A percentile compares a stretch with the other conserved stretches of the same genome.
These are phyloP conservation scores for Mimosa bimucronata DNA, from an alignment of 306 rosid species.

Conservation along the genomic window DNA sequence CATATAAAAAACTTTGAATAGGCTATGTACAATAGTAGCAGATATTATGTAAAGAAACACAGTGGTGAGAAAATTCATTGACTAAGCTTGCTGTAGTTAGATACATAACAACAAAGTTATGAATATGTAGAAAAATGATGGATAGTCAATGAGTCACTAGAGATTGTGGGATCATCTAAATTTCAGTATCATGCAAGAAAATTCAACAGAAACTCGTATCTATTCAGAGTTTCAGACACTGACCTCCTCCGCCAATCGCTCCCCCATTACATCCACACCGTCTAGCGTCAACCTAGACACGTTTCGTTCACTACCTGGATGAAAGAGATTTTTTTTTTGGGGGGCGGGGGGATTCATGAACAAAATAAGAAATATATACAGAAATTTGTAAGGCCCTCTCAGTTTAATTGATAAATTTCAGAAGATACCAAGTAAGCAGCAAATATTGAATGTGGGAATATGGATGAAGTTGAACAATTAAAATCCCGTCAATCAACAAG, in stretches of 20 bases:
- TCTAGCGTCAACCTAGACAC: constrained; percentile 76
- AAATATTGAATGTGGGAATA: neutral
- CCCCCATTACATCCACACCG: constrained; percentile 98
- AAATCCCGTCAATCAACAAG: constrained; percentile 14
- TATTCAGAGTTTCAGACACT: constrained; percentile 18
- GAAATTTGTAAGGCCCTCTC: neutral
- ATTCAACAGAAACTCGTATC: constrained; percentile 20
- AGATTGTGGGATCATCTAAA: constrained; percentile 17
- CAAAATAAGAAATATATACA: constrained; percentile 16
- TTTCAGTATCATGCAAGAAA: constrained; percentile 28
- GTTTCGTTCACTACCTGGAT: constrained; percentile 88
- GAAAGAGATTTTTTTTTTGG: too few species aligned
- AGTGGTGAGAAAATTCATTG: constrained; percentile 9
- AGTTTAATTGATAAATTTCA: neutral
- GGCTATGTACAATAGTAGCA: constrained; percentile 10
- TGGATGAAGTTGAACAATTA: constrained; percentile 1
- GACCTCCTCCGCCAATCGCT: constrained; percentile 89
- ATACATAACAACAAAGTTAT: neutral
- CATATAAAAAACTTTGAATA: constrained; percentile 11
- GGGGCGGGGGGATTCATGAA: neutral
- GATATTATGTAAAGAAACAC: constrained; percentile 1
- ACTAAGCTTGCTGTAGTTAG: constrained; percentile 16
- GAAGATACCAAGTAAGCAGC: neutral
- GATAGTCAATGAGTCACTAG: constrained; percentile 11
- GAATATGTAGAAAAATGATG: constrained; percentile 14